These are phyloP conservation scores for Neofusicoccum parvum DNA, from an alignment of 2,329 filamentous ascomycete species.

Conservation along the genomic window DNA sequence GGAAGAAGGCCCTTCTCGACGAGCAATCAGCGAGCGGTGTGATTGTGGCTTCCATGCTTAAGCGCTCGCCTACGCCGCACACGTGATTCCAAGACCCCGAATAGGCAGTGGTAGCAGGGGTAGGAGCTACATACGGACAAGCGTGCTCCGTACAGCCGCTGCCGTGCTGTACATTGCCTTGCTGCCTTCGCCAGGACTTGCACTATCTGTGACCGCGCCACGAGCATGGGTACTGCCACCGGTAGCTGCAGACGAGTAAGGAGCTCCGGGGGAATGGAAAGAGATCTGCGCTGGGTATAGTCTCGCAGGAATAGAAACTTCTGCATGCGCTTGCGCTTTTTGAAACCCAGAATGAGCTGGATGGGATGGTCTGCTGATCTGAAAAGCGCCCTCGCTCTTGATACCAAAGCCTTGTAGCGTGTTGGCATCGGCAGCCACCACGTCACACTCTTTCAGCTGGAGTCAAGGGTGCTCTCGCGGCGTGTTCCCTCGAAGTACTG, in stretches of 20 bases:
- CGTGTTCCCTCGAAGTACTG: no score
- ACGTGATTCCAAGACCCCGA: neutral
- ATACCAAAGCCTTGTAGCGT: neutral
- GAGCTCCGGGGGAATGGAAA: neutral
- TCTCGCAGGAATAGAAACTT: neutral
- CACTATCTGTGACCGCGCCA: neutral
- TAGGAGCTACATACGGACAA: neutral
- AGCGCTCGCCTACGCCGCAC: conserved; percentile 14
- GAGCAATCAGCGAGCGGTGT: conserved; percentile 1
- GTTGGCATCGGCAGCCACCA: neutral
- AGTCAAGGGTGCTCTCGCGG: neutral
- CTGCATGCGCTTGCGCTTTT: neutral
- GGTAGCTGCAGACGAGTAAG: neutral
- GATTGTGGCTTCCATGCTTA: conserved; percentile 2
- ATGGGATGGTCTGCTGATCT: neutral
- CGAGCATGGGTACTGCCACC: neutral
- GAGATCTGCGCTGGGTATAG: neutral
- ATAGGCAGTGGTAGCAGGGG: neutral
- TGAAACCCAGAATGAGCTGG: neutral
- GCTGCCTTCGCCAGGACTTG: neutral
- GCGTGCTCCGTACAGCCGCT: neutral
- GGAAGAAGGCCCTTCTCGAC: neutral
- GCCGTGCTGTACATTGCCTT: neutral
- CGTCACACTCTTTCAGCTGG: neutral
- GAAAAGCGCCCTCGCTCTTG: neutral